Conservation (phyloP, 768 basidiomycete genomes). For the Kockovaella imperatae region DNA sequence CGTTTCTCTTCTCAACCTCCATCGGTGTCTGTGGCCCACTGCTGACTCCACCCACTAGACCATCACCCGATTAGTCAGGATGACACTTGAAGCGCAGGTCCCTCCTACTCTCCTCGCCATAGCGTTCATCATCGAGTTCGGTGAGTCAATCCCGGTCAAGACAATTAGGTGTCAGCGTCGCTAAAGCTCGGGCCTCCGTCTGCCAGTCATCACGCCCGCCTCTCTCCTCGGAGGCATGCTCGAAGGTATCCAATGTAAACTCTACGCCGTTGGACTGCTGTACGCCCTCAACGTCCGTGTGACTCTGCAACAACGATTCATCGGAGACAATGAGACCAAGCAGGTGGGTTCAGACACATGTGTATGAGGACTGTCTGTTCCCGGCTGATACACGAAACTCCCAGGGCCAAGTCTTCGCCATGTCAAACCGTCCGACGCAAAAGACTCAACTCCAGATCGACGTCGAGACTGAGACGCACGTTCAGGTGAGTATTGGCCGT, state of each 20-base stretch:
- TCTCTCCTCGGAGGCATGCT: constrained; percentile 10
- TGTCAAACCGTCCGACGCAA: constrained; percentile 8
- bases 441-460: constrained; percentile 15
- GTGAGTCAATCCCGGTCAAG: constrained; percentile 3
- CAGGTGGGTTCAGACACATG: too few species aligned
- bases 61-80: constrained; percentile 9
- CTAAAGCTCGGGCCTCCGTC: too few species aligned
- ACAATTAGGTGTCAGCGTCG: too few species aligned
- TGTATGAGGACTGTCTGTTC: too few species aligned
- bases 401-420: constrained; percentile 15
- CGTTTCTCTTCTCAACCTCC: background rate
- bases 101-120: constrained; percentile 17
- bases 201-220: constrained; percentile 9
- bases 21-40: too few species aligned
- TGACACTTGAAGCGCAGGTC: constrained; percentile 21
- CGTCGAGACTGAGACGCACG: constrained; percentile 18
- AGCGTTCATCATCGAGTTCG: constrained; percentile 22
- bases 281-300: constrained; percentile 11
- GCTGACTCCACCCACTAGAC: too few species aligned
- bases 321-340: too few species aligned
- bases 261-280: constrained; percentile 15
- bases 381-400: too few species aligned
- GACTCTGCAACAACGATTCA: too few species aligned
- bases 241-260: constrained; percentile 11
- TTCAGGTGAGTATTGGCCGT: constrained; percentile 17